These are phyloP conservation scores for Haplosporangium sp. DNA, from an alignment of 371 early-diverging fungal genomes.

Conservation along the genomic window DNA sequence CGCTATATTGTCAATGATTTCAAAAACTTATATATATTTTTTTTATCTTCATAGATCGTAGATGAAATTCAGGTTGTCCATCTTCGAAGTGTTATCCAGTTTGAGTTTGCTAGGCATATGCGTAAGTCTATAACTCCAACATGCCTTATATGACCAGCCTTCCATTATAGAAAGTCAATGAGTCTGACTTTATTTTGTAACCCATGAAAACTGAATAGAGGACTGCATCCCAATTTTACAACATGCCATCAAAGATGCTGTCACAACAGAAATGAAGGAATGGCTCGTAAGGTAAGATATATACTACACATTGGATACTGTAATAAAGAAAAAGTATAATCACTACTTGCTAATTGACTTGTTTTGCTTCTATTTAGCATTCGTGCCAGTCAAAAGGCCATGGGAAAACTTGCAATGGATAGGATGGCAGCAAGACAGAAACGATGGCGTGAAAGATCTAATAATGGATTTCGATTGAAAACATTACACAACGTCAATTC, in stretches of 20 bases:
- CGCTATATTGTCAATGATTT: not conserved
- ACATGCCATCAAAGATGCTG: conserved; percentile 84
- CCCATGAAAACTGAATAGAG: conserved; percentile 52
- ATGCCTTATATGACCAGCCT: too few species aligned
- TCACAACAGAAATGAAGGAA: conserved; percentile 87
- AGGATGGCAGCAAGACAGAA: conserved; percentile 79
- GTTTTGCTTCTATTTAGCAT: conserved; percentile 60
- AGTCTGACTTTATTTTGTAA: not conserved
- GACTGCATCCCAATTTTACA: conserved; percentile 89
- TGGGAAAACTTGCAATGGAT: conserved; percentile 89
- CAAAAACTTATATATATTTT: not conserved
- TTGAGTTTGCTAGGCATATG: conserved; percentile 83
- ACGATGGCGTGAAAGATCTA: conserved; percentile 67
- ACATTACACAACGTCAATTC: conserved; percentile 76
- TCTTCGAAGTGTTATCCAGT: conserved; percentile 75
- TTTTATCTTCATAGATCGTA: conserved; percentile 62
- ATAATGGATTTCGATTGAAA: conserved; percentile 66
- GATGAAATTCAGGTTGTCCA: conserved; percentile 82
- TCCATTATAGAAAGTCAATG: too few species aligned
- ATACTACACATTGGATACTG: not conserved
- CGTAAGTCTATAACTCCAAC: conserved; percentile 62
- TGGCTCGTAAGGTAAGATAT: conserved; percentile 86
- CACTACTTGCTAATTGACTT: too few species aligned
- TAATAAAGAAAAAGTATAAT: too few species aligned
- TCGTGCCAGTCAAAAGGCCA: conserved; percentile 84